These are phyloP conservation scores for Triglochin maritima DNA, from an alignment of 106 monocot species.

Conservation along the genomic window DNA sequence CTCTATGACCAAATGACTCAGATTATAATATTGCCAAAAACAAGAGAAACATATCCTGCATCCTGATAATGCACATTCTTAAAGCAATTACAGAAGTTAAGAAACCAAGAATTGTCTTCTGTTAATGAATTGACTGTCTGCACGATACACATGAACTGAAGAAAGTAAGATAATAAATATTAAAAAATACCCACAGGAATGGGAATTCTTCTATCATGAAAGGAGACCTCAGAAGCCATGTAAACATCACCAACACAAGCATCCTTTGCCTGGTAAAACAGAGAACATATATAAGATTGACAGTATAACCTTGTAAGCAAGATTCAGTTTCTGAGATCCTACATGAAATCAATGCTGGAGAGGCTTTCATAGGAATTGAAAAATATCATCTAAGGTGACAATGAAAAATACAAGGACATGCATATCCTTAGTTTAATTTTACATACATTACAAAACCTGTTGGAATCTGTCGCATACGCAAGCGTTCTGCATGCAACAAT, in stretches of 20 bases:
- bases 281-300: background rate
- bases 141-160: background rate
- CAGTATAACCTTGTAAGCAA: background rate
- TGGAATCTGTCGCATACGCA: no score
- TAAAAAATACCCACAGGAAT: slow-evolving; percentile 55
- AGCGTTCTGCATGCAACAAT: no score
- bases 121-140: background rate
- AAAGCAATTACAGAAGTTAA: no score
- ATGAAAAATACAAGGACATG: no score
- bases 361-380: no score
- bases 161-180: background rate
- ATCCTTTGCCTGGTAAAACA: slow-evolving; percentile 56
- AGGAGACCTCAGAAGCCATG: slow-evolving; percentile 67
- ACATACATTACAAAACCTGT: no score
- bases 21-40: no score
- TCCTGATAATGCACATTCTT: no score
- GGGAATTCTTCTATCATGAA: slow-evolving; percentile 93
- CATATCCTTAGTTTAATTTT: no score
- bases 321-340: background rate
- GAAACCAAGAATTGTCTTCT: background rate
- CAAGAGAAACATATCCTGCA: no score
- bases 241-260: slow-evolving; percentile 73
- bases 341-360: background rate
- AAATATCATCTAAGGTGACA: no score
- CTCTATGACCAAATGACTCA: no score